phyloP scores from a whole-genome alignment of 768 basidiomycete genomes.

The Saitozyma sp. region DNA sequence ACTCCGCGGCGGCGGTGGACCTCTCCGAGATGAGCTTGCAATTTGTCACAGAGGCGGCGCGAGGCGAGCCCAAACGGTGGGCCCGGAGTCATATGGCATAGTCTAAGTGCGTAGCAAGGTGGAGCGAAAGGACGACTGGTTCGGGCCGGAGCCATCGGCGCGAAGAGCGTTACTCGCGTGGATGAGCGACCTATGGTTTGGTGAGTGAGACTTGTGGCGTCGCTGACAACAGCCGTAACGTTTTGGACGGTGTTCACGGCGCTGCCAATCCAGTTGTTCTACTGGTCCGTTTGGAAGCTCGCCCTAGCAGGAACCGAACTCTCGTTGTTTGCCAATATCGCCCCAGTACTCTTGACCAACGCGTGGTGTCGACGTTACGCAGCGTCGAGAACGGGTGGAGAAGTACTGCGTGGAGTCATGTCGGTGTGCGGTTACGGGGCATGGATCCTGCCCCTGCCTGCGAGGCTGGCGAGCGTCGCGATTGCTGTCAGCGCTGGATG shows the following conservation, averaged over 20 bases:
- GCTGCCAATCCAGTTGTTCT: slow-evolving; percentile 77
- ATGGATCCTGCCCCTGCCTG: no score
- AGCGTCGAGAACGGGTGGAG: no score
- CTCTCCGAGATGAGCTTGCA: slow-evolving; percentile 8
- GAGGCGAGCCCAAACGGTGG: no score
- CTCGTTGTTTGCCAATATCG: slow-evolving; percentile 68
- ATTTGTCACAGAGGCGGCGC: background rate
- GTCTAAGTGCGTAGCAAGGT: no score
- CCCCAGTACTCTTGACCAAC: slow-evolving; percentile 65
- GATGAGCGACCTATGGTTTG: slow-evolving; percentile 46
- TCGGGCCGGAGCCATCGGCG: background rate
- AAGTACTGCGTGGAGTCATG: no score
- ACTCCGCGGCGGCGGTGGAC: slow-evolving; percentile 36
- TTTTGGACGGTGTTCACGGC: slow-evolving; percentile 83
- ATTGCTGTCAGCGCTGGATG: slow-evolving; percentile 60
- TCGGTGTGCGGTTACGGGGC: no score
- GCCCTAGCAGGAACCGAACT: slow-evolving; percentile 74
- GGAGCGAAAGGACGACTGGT: no score
- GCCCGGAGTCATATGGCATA: no score
- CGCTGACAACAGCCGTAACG: slow-evolving; percentile 16
- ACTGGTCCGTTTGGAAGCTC: slow-evolving; percentile 89
- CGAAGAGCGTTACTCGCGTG: slow-evolving; percentile 21
- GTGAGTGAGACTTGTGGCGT: slow-evolving; percentile 17
- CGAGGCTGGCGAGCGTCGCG: slow-evolving; percentile 61
- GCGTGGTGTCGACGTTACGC: no score